These are phyloP conservation scores for Colletotrichum brevisporum DNA, from an alignment of 2,329 filamentous ascomycete species.

Conservation along the genomic window DNA sequence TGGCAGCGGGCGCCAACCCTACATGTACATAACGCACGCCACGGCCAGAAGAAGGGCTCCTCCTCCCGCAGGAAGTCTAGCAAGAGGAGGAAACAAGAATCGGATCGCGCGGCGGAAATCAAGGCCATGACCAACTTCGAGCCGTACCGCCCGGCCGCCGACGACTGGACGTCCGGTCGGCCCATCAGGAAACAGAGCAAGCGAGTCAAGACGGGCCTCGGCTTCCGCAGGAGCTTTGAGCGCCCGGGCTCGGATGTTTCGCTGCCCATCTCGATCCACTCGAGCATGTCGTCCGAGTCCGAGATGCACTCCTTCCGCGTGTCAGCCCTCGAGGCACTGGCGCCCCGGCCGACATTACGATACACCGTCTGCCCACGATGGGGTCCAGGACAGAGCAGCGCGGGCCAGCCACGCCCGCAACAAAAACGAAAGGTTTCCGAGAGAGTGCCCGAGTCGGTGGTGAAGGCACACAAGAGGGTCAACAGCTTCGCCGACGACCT, in stretches of 20 bases:
- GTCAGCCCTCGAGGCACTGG: slow-evolving; percentile 83
- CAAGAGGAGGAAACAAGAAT: slow-evolving; percentile 82
- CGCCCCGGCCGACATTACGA: slow-evolving; percentile 86
- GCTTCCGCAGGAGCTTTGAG: slow-evolving; percentile 66
- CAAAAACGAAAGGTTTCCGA: slow-evolving; percentile 66
- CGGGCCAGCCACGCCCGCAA: slow-evolving; percentile 62
- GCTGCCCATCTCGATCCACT: slow-evolving; percentile 81
- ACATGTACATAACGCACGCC: slow-evolving; percentile 74
- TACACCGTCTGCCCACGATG: slow-evolving; percentile 77
- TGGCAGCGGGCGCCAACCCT: slow-evolving; percentile 63
- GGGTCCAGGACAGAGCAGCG: slow-evolving; percentile 57
- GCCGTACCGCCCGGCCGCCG: slow-evolving; percentile 73
- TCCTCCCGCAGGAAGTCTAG: slow-evolving; percentile 76
- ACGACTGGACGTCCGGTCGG: slow-evolving; percentile 72
- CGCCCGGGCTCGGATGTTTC: slow-evolving; percentile 80
- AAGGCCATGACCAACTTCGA: slow-evolving; percentile 83
- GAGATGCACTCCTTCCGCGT: slow-evolving; percentile 85
- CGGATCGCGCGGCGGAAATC: slow-evolving; percentile 88
- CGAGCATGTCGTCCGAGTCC: slow-evolving; percentile 80
- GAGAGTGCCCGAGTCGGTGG: slow-evolving; percentile 68
- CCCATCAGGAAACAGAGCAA: slow-evolving; percentile 75
- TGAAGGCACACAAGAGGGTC: slow-evolving; percentile 74
- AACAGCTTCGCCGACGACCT: slow-evolving; percentile 86
- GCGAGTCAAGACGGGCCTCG: slow-evolving; percentile 70
- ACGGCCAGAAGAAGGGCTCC: slow-evolving; percentile 67